Evolutionary conservation across 768 basidiomycete species (phyloP), one percentile per base, ranked within the genome.

Genomic region (Mycena haematopus): DNA sequence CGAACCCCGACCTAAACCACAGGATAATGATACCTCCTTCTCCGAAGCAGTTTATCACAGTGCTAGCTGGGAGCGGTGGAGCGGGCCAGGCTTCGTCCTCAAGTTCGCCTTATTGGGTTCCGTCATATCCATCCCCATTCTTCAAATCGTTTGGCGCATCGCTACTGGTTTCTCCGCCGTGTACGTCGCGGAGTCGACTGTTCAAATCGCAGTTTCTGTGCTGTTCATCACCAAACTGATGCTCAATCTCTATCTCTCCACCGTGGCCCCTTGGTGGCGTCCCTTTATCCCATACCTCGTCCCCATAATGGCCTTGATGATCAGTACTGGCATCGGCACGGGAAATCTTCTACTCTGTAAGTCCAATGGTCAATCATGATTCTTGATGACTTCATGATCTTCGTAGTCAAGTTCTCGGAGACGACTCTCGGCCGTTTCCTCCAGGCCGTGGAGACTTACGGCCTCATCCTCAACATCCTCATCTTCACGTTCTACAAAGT

Each of bases 61-160:
- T 62, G 88, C 83, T 21, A 83, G 79, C 69, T 92, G 91, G 91
- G 66, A 71, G 59, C 82, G 85, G 45, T 90, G 86, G 89, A 87
- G 90, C 3, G 50, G 78, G 25, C 65, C 81, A 14, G 89, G 90
- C 22, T 70, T 77, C 13, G 21, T 84, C 29, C 73, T 89, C 50
- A 83, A 89, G 62, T 84, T 80, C 77, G 64, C 69, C 33, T 77
- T 86, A 9, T 71, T 92, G 29, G 65, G 75, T 6, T 70, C 81
- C 24, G 74, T 80, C 22, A 52, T 86, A 40, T 62, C 77, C 40
- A 80, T 87, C 52, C 78, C 85, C 21, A 66, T 82, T 45, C 76
- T 93, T 45, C 88, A 92, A 70, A 78, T 86, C 25, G 52, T 88
- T 9, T 92, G 89, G 88, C 81, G 90, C 15, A 73, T 86, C 22